These are phyloP conservation scores for Vishniacozyma victoriae DNA, from an alignment of 768 basidiomycete genomes.

Conservation along the genomic window DNA sequence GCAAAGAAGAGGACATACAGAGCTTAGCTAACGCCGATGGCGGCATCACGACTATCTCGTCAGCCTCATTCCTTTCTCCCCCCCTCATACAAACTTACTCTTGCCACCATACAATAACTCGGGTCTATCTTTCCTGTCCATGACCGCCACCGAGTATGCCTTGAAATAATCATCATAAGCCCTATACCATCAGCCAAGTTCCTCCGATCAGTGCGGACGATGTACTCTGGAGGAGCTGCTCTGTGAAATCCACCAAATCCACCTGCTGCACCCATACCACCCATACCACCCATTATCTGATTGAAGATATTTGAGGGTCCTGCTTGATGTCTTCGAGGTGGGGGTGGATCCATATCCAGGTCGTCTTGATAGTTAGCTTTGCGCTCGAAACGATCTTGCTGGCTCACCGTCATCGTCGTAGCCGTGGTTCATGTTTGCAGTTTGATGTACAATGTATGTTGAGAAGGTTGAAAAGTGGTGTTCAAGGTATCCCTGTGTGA, in stretches of 20 bases:
- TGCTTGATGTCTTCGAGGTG: constrained; percentile 5
- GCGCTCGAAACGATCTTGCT: not conserved
- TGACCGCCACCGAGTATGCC: constrained; percentile 92
- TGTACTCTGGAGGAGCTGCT: constrained; percentile 7
- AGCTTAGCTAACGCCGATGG: constrained; percentile 86
- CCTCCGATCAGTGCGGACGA: not conserved
- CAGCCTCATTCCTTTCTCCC: not conserved
- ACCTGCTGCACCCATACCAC: constrained; percentile 23
- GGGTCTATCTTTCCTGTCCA: constrained; percentile 74
- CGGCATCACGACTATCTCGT: constrained; percentile 81
- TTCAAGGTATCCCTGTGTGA: too few species aligned
- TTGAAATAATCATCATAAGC: constrained; percentile 88
- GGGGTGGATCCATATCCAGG: not conserved
- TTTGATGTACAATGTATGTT: not conserved
- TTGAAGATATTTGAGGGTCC: constrained; percentile 32
- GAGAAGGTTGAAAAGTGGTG: not conserved
- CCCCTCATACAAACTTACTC: constrained; percentile 53
- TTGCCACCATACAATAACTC: constrained; percentile 97
- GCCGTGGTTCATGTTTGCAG: constrained; percentile 40
- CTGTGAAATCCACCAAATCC: constrained; percentile 7
- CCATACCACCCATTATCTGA: constrained; percentile 38
- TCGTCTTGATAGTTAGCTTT: not conserved
- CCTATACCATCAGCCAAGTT: constrained; percentile 23
- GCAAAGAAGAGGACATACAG: constrained; percentile 44
- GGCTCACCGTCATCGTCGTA: constrained; percentile 42